Evolutionary conservation across 2,329 filamentous ascomycete genomes (phyloP), one percentile per base, ranked within the genome.

Genomic region (Myriosclerotinia scirpicola): DNA sequence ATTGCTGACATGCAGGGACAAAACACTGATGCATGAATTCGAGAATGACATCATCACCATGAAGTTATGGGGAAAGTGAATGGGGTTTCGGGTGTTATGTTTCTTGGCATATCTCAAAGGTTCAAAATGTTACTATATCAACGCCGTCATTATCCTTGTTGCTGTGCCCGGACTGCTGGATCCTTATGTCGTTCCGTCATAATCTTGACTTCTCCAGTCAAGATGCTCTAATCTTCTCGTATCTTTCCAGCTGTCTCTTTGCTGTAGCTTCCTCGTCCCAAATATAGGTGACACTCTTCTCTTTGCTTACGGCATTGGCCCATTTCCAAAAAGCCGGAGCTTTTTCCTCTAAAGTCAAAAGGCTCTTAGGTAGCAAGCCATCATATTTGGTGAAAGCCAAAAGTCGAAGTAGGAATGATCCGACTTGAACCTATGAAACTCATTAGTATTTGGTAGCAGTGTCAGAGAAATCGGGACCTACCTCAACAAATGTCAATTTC

Each of bases 401-500:
- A 26, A 88, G 75, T 2, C 90, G 83, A 26, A 92, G 74, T 12
- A 91, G 74, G 75, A 93, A 92, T 0, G 90, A 87, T 0, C 86
- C 90, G 2, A 83, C 84, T 67, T 87, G 79, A 17, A 84, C 87
- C 86, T 88, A 67, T 53, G 14, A 15, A 14, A 30, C 0, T 40
- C 55, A 66, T 69, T 40, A 70, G 73, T 54, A 54, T 72, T 20
- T 34, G 46, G 64, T 38, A 22, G 11, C 11, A 22, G 34, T 20
- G 11, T 22, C 26, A 44, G 12, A 22, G 36, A 20, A 34, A 42
- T 42, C 26, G 14, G 36, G 15, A 69, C 79, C 68, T 78, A 91
- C 90, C 84, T 95, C 92, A 14, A 88, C 91, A 46, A 93, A 77
- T 0, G 90, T 94, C 52, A 93, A 75, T 74, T 80, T 85, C 26